A percentile compares a stretch with the other conserved stretches of the same genome.
These are phyloP conservation scores for Blastobotrys attinorum DNA, from an alignment of 805 yeast species.

Conservation along the genomic window DNA sequence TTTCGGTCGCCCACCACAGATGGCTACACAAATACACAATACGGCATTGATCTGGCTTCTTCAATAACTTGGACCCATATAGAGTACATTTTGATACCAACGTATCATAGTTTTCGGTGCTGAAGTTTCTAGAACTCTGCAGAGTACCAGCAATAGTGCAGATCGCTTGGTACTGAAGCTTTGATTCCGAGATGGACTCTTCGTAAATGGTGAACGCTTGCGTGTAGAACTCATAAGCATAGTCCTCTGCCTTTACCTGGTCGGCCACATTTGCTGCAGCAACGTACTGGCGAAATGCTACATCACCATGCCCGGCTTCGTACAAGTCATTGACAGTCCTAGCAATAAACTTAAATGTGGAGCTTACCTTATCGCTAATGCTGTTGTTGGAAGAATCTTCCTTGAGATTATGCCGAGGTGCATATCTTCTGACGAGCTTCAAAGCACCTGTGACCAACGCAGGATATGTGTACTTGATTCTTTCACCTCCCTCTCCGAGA, in stretches of 20 bases:
- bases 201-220: constrained; percentile 85
- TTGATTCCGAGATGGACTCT: constrained; percentile 46
- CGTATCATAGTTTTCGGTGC: constrained; percentile 66
- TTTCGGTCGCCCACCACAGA: constrained; percentile 86
- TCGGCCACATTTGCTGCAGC: constrained; percentile 73
- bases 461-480: constrained; percentile 64
- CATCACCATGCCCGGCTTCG: constrained; percentile 30
- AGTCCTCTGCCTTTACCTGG: constrained; percentile 59
- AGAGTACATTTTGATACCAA: constrained; percentile 79
- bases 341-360: constrained; percentile 67
- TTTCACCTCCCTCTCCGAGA: constrained; percentile 44
- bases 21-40: constrained; percentile 84
- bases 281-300: constrained; percentile 40
- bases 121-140: constrained; percentile 44
- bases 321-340: constrained; percentile 59
- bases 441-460: constrained; percentile 59
- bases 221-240: constrained; percentile 80
- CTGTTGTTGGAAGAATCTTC: constrained; percentile 19
- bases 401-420: too few species aligned
- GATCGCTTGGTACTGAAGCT: constrained; percentile 46
- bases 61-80: constrained; percentile 79
- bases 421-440: constrained; percentile 46
- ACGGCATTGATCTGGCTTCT: constrained; percentile 92
- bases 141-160: constrained; percentile 43
- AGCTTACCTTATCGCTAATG: constrained; percentile 30